Base-by-base conservation (phyloP, 352 stramenopile genomes). In the Peronospora destructor region DNA sequence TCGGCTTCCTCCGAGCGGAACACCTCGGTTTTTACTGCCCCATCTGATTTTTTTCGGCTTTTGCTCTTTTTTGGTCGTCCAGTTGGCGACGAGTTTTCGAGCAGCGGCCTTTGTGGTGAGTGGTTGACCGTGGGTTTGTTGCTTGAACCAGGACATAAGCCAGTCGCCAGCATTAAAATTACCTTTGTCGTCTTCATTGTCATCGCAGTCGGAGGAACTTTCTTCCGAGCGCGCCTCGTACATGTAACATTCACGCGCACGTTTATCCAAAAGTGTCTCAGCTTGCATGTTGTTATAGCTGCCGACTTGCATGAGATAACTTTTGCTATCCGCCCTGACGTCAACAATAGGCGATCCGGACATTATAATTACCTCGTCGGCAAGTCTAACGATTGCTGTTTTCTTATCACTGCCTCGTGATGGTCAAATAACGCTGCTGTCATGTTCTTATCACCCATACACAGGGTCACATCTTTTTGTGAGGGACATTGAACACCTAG, bases 321-420 rank as follows among this genome's bases (percentile, higher is more conserved):
- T 48, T 2, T 58, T 43, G 12, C 45, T 59, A 28, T 53, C 39
- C 25, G 19, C 21, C 3, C 3, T 3, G 1, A 1, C 19, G 34
- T 57, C 42, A 35, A 62, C 45, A 49, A 66, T 63, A 8, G 65
- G 61, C 2, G 56, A 61, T n/a, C 49, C 54, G 33, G 60, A 33
- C 13, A 68, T 44, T 38, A 73, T 40, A 16, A 73, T 46, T 11
- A 73, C 45, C 16, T 73, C 65, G 34, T 73, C 65, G 12, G 65
- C 65, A 23, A 73, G 56, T 38, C 47, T 39, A 47, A 68, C 56
- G 19, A 73, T 53, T 30, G 49, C 49, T 5, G 61, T 64, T 17
- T 49, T 19, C 21, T 50, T n/a, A 29, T 35, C 38, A 21, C 33
- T 29, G 10, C 33, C 25, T 58, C 34, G 13, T 41, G 44, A 16